Evolutionary conservation across 768 basidiomycete species (phyloP).

Genomic region (Neoboletus subvelutipes): DNA sequence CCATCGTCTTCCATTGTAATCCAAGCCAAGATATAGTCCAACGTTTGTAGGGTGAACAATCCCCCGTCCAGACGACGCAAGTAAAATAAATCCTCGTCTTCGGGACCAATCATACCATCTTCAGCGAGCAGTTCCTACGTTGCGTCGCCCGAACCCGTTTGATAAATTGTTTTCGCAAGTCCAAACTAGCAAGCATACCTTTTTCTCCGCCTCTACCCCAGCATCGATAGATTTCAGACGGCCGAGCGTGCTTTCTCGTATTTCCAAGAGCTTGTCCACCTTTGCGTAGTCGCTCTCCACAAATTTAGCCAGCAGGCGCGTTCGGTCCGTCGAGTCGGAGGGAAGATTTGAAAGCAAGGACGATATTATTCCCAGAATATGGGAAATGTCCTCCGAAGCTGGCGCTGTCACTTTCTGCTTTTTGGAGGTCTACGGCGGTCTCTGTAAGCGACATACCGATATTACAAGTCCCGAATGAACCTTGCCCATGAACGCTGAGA

Average conservation of each 20-base stretch:
- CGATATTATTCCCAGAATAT: constrained; percentile 83
- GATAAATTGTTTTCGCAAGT: not conserved
- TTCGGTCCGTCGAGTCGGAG: constrained; percentile 77
- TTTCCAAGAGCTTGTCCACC: constrained; percentile 87
- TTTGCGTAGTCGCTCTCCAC: constrained; percentile 93
- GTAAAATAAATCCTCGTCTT: constrained; percentile 78
- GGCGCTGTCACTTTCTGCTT: constrained; percentile 60
- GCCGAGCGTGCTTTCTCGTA: constrained; percentile 66
- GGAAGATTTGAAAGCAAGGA: constrained; percentile 86
- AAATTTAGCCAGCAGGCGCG: constrained; percentile 88
- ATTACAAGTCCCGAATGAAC: constrained; percentile 38
- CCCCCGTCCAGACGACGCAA: constrained; percentile 86
- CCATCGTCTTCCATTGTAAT: constrained; percentile 97
- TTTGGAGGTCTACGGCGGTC: constrained; percentile 45
- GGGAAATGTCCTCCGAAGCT: constrained; percentile 79
- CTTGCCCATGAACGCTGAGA: constrained; percentile 93
- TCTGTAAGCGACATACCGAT: constrained; percentile 10
- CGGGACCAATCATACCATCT: constrained; percentile 54
- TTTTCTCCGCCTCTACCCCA: constrained; percentile 68
- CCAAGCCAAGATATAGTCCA: constrained; percentile 96
- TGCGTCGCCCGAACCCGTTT: not conserved
- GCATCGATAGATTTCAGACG: constrained; percentile 61
- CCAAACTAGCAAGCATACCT: constrained; percentile 40
- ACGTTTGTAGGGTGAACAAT: constrained; percentile 82
- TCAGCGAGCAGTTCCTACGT: constrained; percentile 53